Evolutionary conservation across 2,329 filamentous ascomycete genomes (phyloP), one percentile per base, ranked within the genome.

Genomic region (Diplodia corticola): DNA sequence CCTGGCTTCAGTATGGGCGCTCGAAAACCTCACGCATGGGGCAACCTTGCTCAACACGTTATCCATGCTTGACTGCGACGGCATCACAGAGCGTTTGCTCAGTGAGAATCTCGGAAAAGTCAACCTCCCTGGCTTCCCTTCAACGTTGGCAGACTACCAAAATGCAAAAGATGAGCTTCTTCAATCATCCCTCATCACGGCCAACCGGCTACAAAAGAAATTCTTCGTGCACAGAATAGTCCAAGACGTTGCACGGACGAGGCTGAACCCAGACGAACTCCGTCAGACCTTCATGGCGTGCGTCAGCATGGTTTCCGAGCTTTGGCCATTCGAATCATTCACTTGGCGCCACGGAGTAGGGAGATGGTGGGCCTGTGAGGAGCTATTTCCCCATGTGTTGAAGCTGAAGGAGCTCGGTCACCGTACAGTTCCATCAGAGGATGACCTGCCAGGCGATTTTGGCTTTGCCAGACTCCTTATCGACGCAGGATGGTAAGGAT

Each of bases 291-390:
- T 50, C n/a, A 17, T 46, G 17, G 33, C 44, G 4, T 57, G 59
- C 28, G 57, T 70, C 13, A 46, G 33, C 12, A 66, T 70, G 20
- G 63, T 70, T 7, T 66, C 65, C 17, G 53, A 26, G 5, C 26
- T 35, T 7, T 71, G 69, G 70, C 70, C 70, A 4, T 70, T 65
- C 46, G 57, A 68, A 24, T 54, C 37, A 4, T 68, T 71, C 49
- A 63, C 40, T 1, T 70, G 69, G 69, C 54, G 70, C 9, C 69
- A 71, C 24, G 65, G 64, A 6, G 61, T 68, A 26, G 55, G 51
- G 15, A 57, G 67, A 1, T 71, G 68, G 69, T 30, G 22, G 15
- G 46, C 22, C 22, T 70, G 69, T 57, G 69, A 70, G 15, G 65
- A 70, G 10, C 55, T 70, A 7, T 68, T 68, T 63, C 64, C 68